Percentiles rank a stretch among this genome's conserved stretches.
Conservation (phyloP, 495 filamentous ascomycete species). For the Penicillium riverlandense region DNA sequence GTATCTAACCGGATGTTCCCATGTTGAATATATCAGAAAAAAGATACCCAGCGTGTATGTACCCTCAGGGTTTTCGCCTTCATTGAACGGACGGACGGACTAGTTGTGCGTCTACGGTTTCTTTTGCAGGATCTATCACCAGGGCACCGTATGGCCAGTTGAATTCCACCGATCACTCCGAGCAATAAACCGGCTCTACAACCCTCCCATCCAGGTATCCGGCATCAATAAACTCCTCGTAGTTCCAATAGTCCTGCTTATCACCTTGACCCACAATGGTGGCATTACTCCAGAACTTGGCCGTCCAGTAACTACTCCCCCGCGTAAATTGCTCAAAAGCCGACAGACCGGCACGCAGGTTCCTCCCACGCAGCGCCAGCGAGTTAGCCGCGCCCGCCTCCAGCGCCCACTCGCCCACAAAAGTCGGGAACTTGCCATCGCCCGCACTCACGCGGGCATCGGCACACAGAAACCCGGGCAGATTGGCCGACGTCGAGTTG, state of each 20-base stretch:
- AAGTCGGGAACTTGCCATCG: constrained; percentile 23
- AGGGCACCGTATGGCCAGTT: background rate
- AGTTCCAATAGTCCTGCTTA: constrained; percentile 22
- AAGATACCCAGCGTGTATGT: no score
- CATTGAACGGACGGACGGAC: no score
- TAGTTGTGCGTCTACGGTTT: no score
- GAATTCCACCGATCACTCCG: background rate
- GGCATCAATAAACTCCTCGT: constrained; percentile 11
- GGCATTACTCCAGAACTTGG: constrained; percentile 17
- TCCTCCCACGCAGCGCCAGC: constrained; percentile 15
- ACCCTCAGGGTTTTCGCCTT: no score
- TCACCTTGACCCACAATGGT: constrained; percentile 14
- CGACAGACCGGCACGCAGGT: constrained; percentile 15
- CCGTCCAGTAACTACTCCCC: constrained; percentile 21
- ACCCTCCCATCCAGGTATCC: constrained; percentile 1
- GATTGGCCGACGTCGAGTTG: constrained; percentile 17
- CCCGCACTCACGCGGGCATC: constrained; percentile 13
- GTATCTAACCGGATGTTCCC: no score
- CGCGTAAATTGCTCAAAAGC: constrained; percentile 12
- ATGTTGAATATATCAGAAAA: no score
- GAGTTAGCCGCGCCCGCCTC: constrained; percentile 13
- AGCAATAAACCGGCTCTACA: background rate
- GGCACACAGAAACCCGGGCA: constrained; percentile 10
- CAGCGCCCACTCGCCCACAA: constrained; percentile 26
- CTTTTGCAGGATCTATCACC: no score